Conservation (phyloP, 225 moss, liverwort and hornwort genomes). For the Lunularia cruciata region DNA sequence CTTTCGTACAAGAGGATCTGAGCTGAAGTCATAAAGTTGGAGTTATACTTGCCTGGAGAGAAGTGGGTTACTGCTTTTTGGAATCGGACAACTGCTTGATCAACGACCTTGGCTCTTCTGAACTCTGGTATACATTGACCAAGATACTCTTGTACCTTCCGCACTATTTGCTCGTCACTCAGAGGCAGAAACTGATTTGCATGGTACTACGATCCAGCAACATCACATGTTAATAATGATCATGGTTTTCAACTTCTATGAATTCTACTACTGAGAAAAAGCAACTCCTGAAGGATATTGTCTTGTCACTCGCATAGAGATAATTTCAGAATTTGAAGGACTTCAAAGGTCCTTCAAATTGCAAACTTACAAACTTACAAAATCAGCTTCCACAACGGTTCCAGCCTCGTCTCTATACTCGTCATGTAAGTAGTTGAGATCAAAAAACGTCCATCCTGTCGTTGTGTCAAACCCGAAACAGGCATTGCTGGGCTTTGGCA, state of each 20-base stretch:
- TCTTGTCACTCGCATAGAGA: too few relatives aligned
- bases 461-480: constrained; percentile 95
- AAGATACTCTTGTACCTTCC: constrained; percentile 77
- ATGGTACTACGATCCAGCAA: constrained; percentile 64
- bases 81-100: constrained; percentile 84
- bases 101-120: constrained; percentile 60
- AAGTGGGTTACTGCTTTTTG: constrained; percentile 91
- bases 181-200: constrained; percentile 93
- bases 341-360: too few relatives aligned
- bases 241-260: too few relatives aligned
- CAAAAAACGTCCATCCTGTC: constrained; percentile 97
- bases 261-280: too few relatives aligned
- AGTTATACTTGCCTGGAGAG: constrained; percentile 61
- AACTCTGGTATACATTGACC: constrained; percentile 77
- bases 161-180: constrained; percentile 79
- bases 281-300: too few relatives aligned
- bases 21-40: background rate
- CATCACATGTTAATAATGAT: constrained; percentile 19
- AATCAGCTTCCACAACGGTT: constrained; percentile 98
- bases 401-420: constrained; percentile 91
- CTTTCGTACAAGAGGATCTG: too few relatives aligned
- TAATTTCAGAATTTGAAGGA: too few relatives aligned
- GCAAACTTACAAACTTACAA: constrained; percentile 69
- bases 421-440: constrained; percentile 83
- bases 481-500: constrained; percentile 91